phyloP scores from a whole-genome alignment of 371 early-diverging fungal species.

The Mucor sp. region DNA sequence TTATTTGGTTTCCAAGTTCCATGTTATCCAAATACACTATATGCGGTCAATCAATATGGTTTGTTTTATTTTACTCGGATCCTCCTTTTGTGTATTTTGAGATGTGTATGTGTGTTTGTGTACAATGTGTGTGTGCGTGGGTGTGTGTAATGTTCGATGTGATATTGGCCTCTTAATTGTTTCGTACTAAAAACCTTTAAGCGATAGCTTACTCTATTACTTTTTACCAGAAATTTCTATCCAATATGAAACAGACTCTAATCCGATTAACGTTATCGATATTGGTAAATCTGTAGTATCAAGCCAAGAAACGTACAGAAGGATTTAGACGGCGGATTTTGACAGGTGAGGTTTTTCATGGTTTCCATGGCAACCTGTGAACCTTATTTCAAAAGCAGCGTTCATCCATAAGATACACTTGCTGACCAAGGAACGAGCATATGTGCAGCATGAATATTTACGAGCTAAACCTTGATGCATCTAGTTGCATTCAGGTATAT shows the following conservation, averaged over 20 bases:
- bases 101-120: neutral
- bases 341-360: neutral
- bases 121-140: neutral
- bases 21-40: neutral
- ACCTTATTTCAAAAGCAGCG: neutral
- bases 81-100: neutral
- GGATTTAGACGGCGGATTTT: neutral
- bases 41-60: neutral
- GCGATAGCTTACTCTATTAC: neutral
- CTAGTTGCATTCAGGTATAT: neutral
- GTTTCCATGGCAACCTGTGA: neutral
- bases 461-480: neutral
- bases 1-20: constrained; percentile 1
- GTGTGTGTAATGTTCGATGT: neutral
- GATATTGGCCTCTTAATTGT: neutral
- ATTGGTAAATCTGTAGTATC: neutral
- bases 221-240: neutral
- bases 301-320: neutral
- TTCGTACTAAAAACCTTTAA: neutral
- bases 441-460: neutral
- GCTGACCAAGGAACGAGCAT: neutral
- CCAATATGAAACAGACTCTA: neutral
- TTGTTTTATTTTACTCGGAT: constrained; percentile 3
- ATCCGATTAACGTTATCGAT: neutral
- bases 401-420: neutral